phyloP scores from a whole-genome alignment of 2,329 filamentous ascomycete genomes.

The Ceratocystis cubensis region DNA sequence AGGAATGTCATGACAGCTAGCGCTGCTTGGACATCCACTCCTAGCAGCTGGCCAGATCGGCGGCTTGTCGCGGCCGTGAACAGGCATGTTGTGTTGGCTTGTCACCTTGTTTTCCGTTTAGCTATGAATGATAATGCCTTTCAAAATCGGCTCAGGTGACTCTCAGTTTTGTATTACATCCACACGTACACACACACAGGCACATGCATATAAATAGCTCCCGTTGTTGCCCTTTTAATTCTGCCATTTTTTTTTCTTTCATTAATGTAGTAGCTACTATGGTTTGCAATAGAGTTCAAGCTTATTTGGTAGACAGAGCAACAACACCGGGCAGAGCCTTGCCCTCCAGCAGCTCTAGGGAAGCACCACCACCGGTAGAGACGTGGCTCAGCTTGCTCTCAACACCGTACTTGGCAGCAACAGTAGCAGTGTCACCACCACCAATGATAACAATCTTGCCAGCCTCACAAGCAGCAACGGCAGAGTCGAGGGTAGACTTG shows the following conservation, averaged over 20 bases:
- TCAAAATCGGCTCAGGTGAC: not conserved
- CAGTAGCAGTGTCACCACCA: conserved; percentile 93
- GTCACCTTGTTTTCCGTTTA: not conserved
- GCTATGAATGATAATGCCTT: not conserved
- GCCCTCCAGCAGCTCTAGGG: conserved; percentile 90
- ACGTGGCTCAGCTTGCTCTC: conserved; percentile 98
- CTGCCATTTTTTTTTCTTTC: conserved; percentile 4
- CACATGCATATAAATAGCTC: not conserved
- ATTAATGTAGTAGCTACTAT: not conserved
- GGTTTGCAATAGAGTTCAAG: conserved; percentile 8
- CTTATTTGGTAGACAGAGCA: conserved; percentile 70
- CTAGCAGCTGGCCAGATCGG: not conserved
- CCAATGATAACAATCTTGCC: conserved; percentile 98
- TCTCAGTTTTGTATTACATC: not conserved
- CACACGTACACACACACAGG: too few relatives aligned
- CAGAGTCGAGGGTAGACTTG: conserved; percentile 81
- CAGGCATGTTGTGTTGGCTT: not conserved
- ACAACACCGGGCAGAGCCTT: conserved; percentile 91
- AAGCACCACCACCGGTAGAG: conserved; percentile 90
- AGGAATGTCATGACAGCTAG: not conserved
- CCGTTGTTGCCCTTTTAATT: not conserved
- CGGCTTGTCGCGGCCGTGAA: not conserved
- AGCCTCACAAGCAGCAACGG: conserved; percentile 62
- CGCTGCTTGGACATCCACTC: not conserved
- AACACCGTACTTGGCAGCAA: conserved; percentile 90